Evolutionary conservation across 805 yeast genomes (phyloP).

Genomic region (Yarrowia porcina): DNA sequence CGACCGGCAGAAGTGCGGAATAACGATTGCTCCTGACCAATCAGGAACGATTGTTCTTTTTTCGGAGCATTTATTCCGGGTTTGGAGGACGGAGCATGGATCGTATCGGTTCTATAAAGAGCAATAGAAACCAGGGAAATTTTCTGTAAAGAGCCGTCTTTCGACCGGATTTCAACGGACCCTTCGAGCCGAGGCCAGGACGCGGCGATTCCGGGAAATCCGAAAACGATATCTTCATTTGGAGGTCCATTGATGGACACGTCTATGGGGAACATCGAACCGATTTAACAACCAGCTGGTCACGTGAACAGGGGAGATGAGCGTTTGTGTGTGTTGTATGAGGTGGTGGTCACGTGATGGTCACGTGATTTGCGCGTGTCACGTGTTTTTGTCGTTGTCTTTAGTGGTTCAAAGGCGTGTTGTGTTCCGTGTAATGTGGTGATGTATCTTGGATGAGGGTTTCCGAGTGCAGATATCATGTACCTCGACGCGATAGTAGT

Average conservation of each 20-base stretch:
- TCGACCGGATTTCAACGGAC: constrained; percentile 40
- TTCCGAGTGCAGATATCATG: too few relatives aligned
- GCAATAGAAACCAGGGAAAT: constrained; percentile 38
- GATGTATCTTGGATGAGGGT: too few relatives aligned
- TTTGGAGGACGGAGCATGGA: constrained; percentile 38
- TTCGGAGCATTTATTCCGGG: constrained; percentile 36
- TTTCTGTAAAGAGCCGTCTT: constrained; percentile 33
- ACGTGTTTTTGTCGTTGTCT: background rate
- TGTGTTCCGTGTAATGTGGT: too few relatives aligned
- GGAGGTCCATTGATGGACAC: constrained; percentile 40
- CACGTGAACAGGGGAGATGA: too few relatives aligned
- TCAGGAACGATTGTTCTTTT: constrained; percentile 39
- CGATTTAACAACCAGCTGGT: too few relatives aligned
- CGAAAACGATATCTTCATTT: constrained; percentile 43
- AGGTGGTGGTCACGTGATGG: background rate
- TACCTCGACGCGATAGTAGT: too few relatives aligned
- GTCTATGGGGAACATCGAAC: constrained; percentile 27
- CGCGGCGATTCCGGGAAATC: constrained; percentile 45
- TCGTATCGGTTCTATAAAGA: constrained; percentile 42
- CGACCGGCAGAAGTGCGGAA: constrained; percentile 32
- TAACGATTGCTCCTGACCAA: constrained; percentile 37
- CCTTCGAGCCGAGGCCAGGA: constrained; percentile 44
- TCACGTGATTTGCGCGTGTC: background rate
- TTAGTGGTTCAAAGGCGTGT: too few relatives aligned
- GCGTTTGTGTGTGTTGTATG: too few relatives aligned